Conservation (phyloP, 2,329 filamentous ascomycete species). For the Aspergillus udagawae region DNA sequence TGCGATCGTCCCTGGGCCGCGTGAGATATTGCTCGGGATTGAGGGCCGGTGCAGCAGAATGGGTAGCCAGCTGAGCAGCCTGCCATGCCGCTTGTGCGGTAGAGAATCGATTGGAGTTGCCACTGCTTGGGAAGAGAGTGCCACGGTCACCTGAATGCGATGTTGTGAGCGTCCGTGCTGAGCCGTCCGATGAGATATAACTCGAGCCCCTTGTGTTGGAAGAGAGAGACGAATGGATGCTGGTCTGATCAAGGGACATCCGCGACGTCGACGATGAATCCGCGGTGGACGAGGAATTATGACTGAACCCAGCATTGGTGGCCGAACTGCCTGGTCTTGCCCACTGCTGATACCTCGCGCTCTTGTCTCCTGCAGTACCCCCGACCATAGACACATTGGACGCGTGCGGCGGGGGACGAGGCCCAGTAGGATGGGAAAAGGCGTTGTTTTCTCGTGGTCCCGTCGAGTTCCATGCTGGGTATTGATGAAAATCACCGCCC, state of each 20-base stretch:
- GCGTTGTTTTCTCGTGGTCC: constrained; percentile 46
- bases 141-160: constrained; percentile 35
- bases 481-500: constrained; percentile 80
- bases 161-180: constrained; percentile 41
- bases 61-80: constrained; percentile 23
- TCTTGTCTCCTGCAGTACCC: constrained; percentile 64
- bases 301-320: constrained; percentile 50
- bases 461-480: constrained; percentile 66
- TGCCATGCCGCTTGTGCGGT: constrained; percentile 28
- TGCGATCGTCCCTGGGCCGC: constrained; percentile 54
- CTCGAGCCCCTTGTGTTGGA: constrained; percentile 56
- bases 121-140: constrained; percentile 18
- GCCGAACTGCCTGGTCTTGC: constrained; percentile 57
- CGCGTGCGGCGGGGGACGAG: constrained; percentile 56
- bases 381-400: constrained; percentile 63
- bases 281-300: constrained; percentile 56
- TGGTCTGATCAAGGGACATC: constrained; percentile 61
- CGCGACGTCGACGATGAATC: constrained; percentile 52
- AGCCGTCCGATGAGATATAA: constrained; percentile 54
- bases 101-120: constrained; percentile 26
- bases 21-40: constrained; percentile 39
- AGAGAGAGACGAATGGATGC: constrained; percentile 58
- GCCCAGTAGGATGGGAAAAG: constrained; percentile 56
- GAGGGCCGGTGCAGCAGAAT: constrained; percentile 23
- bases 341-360: constrained; percentile 76